Evolutionary conservation across 2,329 filamentous ascomycete genomes (phyloP).

Genomic region (Trichoderma breve): DNA sequence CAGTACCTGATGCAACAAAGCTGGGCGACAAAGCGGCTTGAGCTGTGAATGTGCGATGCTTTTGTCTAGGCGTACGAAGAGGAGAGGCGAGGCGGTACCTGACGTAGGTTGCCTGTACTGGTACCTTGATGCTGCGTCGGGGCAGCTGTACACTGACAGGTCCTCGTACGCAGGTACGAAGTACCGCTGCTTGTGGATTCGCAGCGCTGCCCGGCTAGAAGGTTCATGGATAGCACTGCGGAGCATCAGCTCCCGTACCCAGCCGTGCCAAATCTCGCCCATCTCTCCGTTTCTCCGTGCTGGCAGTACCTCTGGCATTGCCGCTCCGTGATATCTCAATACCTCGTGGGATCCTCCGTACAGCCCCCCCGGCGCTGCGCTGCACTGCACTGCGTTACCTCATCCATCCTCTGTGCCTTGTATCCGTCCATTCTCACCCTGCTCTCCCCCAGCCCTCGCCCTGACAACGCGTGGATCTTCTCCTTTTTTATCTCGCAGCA

Average conservation of each 20-base stretch:
- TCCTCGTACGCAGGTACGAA: neutral
- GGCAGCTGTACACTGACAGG: neutral
- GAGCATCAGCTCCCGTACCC: neutral
- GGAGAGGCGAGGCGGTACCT: neutral
- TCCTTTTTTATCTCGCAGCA: conserved; percentile 20
- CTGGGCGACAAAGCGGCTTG: neutral
- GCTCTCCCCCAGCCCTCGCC: conserved; percentile 7
- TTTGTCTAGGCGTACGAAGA: neutral
- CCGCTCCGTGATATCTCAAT: neutral
- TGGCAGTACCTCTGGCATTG: neutral
- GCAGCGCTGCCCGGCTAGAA: neutral
- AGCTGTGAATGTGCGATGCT: neutral
- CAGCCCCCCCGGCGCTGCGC: neutral
- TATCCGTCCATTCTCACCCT: conserved; percentile 8
- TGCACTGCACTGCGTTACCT: conserved; percentile 16
- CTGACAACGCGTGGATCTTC: conserved; percentile 19
- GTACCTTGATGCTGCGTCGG: neutral
- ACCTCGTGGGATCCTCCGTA: neutral
- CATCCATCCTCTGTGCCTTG: neutral
- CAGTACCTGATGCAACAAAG: neutral
- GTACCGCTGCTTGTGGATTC: neutral
- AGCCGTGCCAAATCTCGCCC: neutral
- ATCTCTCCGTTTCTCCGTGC: neutral
- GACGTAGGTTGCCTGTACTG: neutral
- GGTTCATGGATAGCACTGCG: neutral